Percentiles rank a stretch among this genome's conserved stretches.
These are phyloP conservation scores for Lolium perenne DNA, from an alignment of 176 grass and related monocot species.

Conservation along the genomic window DNA sequence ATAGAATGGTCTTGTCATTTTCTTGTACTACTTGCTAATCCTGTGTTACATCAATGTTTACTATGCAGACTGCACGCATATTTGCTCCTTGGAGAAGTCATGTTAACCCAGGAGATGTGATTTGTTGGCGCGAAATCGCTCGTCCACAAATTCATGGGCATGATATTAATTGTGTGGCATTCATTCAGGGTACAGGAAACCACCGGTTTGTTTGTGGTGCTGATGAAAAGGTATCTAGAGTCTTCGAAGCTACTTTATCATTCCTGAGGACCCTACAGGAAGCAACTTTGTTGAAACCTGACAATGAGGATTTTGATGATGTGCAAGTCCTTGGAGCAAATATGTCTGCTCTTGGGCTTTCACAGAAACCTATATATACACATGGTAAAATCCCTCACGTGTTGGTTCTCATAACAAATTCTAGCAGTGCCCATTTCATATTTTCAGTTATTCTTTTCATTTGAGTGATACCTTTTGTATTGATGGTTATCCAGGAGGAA, in stretches of 20 bases:
- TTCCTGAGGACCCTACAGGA: slow-evolving; percentile 86
- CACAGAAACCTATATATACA: slow-evolving; percentile 95
- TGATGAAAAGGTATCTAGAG: slow-evolving; percentile 97
- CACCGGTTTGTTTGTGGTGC: slow-evolving; percentile 90
- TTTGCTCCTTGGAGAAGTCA: slow-evolving; percentile 88
- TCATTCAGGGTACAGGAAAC: slow-evolving; percentile 79
- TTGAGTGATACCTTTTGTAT: slow-evolving; percentile 41
- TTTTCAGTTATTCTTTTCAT: slow-evolving; percentile 22
- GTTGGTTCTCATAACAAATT: slow-evolving; percentile 20
- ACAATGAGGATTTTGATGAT: slow-evolving; percentile 59
- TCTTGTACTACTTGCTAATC: slow-evolving; percentile 37
- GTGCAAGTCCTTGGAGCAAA: slow-evolving; percentile 95
- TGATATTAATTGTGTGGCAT: slow-evolving; percentile 87
- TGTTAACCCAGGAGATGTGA: slow-evolving; percentile 50
- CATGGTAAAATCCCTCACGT: slow-evolving; percentile 58
- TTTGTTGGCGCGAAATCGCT: slow-evolving; percentile 81
- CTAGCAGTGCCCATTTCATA: not conserved
- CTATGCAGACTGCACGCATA: slow-evolving; percentile 78
- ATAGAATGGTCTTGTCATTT: slow-evolving; percentile 12
- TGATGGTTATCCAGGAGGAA: slow-evolving; percentile 56
- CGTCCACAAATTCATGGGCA: slow-evolving; percentile 90
- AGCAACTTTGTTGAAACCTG: slow-evolving; percentile 67
- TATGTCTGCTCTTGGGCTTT: slow-evolving; percentile 99
- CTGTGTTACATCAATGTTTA: slow-evolving; percentile 34
- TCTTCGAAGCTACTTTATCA: slow-evolving; percentile 93